Evolutionary conservation across 164 flowering plant genomes (phyloP).

Genomic region (Aristolochia californica): DNA sequence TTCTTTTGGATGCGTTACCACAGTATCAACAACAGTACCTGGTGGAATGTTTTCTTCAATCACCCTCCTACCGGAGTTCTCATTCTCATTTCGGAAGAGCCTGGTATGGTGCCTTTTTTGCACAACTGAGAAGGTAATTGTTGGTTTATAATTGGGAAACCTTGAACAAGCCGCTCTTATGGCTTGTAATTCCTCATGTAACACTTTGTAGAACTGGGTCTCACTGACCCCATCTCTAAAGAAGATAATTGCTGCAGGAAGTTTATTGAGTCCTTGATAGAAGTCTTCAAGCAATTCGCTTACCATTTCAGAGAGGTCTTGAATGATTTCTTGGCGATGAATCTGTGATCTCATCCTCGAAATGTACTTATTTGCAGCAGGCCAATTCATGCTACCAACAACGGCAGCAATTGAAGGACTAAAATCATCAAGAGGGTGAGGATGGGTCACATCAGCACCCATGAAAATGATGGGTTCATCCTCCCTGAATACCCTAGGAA

Average conservation of each 20-base stretch:
- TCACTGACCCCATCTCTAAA: conserved; percentile 95
- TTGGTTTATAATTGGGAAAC: conserved; percentile 53
- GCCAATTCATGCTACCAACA: conserved; percentile 96
- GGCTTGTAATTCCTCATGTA: conserved; percentile 62
- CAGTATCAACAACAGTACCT: conserved; percentile 85
- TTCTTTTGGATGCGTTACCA: conserved; percentile 75
- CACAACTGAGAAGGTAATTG: conserved; percentile 71
- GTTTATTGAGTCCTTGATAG: conserved; percentile 29
- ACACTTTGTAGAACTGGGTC: conserved; percentile 77
- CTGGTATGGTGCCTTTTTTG: conserved; percentile 96
- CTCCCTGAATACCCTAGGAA: conserved; percentile 44
- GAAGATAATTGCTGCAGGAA: conserved; percentile 67
- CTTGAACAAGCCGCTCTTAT: conserved; percentile 49
- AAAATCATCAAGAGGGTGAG: conserved; percentile 75
- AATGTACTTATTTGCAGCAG: conserved; percentile 73
- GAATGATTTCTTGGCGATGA: conserved; percentile 79
- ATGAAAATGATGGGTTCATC: conserved; percentile 78
- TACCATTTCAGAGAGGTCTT: conserved; percentile 75
- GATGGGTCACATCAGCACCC: conserved; percentile 99
- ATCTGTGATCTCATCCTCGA: conserved; percentile 81
- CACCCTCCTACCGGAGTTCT: conserved; percentile 7
- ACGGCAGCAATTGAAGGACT: conserved; percentile 96
- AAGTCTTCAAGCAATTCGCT: conserved; percentile 62
- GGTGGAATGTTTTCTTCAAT: conserved; percentile 69
- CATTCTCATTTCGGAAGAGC: conserved; percentile 42